Evolutionary conservation across 2,329 filamentous ascomycete species (phyloP).

Genomic region (Colletotrichum sp.): DNA sequence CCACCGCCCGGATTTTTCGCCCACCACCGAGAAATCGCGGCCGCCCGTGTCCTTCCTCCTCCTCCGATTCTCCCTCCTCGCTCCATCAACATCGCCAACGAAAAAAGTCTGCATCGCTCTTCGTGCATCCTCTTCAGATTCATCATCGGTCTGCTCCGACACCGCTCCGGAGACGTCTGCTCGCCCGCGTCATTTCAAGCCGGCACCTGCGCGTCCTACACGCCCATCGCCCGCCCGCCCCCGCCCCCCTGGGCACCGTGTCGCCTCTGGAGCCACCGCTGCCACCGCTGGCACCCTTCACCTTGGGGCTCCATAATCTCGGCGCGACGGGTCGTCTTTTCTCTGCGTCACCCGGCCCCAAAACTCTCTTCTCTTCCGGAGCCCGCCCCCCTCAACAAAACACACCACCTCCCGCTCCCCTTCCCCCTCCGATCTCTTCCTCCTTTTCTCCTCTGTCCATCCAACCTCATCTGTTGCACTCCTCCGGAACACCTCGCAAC

Average conservation of each 20-base stretch:
- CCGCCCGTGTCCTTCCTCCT: constrained; percentile 8
- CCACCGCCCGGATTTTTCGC: constrained; percentile 17
- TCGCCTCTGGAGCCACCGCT: constrained; percentile 16
- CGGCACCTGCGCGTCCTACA: neutral
- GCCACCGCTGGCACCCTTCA: neutral
- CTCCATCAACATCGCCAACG: neutral
- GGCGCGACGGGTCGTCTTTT: constrained; percentile 22
- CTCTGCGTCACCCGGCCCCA: constrained; percentile 21
- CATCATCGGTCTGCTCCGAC: neutral
- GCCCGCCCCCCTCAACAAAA: constrained; percentile 23
- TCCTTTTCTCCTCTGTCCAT: neutral
- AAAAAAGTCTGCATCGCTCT: neutral
- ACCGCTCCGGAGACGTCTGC: neutral
- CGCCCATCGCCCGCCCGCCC: neutral
- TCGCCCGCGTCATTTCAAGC: neutral
- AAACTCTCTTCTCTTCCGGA: constrained; percentile 22
- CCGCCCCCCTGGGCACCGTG: constrained; percentile 1
- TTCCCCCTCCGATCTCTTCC: constrained; percentile 10
- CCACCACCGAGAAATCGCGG: constrained; percentile 19
- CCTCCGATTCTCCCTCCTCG: neutral
- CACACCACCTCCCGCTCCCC: constrained; percentile 12
- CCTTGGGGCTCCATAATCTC: constrained; percentile 17
- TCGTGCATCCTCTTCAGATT: neutral
- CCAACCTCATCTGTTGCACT: neutral
- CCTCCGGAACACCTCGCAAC: neutral